Conservation (phyloP, 148 eudicot genomes). For the Cornus suecica region DNA sequence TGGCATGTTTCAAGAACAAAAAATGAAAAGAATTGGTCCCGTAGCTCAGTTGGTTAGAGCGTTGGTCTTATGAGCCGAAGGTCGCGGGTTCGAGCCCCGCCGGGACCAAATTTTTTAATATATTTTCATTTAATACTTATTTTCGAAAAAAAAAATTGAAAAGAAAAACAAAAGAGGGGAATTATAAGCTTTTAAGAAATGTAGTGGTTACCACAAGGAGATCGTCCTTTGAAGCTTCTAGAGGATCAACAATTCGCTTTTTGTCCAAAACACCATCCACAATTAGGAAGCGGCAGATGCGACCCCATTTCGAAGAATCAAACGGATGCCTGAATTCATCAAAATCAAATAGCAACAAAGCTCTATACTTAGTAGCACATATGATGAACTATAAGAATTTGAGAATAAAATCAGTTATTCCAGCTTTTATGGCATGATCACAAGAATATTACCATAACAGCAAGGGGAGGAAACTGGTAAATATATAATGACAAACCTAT, state of each 20-base stretch:
- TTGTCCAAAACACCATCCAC: conserved; percentile 56
- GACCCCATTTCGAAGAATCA: conserved; percentile 99
- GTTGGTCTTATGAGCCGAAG: conserved; percentile 99
- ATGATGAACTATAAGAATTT: background rate
- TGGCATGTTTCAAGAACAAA: background rate
- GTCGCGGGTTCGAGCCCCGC: conserved; percentile 99
- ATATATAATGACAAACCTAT: background rate
- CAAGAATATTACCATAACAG: background rate
- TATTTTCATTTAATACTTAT: too few species aligned
- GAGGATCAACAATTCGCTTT: conserved; percentile 67
- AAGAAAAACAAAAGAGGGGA: too few species aligned
- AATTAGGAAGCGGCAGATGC: conserved; percentile 71
- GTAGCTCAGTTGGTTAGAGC: conserved; percentile 99
- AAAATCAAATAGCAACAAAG: conserved; percentile 7
- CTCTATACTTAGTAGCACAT: background rate
- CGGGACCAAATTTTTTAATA: too few species aligned
- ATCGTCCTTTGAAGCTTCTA: conserved; percentile 84
- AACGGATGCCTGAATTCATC: conserved; percentile 81
- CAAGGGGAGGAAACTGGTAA: background rate
- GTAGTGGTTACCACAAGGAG: conserved; percentile 74
- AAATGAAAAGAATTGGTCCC: conserved; percentile 55
- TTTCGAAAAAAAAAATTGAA: too few species aligned
- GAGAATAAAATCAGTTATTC: background rate
- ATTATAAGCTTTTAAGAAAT: background rate
- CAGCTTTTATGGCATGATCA: background rate